phyloP scores from a whole-genome alignment of 768 basidiomycete species.

The Leccinum arenicola region DNA sequence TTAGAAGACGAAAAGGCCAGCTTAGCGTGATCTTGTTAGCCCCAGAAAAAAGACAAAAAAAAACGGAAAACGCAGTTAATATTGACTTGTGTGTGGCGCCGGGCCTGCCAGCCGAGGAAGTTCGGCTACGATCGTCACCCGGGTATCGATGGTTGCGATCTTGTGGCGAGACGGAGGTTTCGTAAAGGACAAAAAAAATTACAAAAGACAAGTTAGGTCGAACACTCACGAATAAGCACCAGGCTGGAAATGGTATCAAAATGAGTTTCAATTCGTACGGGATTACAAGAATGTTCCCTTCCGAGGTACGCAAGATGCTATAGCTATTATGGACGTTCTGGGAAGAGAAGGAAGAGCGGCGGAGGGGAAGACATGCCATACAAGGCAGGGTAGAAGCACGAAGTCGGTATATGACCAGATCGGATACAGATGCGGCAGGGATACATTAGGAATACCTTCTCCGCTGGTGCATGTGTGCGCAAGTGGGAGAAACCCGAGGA shows the following conservation, averaged over 20 bases:
- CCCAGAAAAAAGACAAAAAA: background rate
- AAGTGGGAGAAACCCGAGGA: conserved; percentile 18
- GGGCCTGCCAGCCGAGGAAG: conserved; percentile 7
- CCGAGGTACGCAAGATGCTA: conserved; percentile 6
- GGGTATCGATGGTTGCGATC: conserved; percentile 9
- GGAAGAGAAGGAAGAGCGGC: conserved; percentile 9
- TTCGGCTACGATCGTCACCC: conserved; percentile 1
- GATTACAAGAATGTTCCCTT: conserved; percentile 19
- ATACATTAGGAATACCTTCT: conserved; percentile 24
- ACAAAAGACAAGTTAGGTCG: conserved; percentile 3
- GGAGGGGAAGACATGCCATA: conserved; percentile 10
- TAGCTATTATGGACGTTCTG: conserved; percentile 6
- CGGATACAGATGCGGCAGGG: conserved; percentile 21
- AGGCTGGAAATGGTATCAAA: conserved; percentile 12
- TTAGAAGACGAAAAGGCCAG: background rate
- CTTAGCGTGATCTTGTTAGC: background rate
- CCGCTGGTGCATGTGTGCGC: conserved; percentile 17
- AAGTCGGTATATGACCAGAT: conserved; percentile 16
- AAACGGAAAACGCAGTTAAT: background rate
- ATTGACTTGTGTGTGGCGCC: background rate
- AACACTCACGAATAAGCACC: conserved; percentile 6
- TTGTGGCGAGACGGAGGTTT: conserved; percentile 3
- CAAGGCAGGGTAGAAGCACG: conserved; percentile 14
- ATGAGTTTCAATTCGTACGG: conserved; percentile 22
- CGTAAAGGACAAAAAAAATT: conserved; percentile 2